Conservation (phyloP, 1,284 basidiomycete species). For the Megacollybia platyphylla region DNA sequence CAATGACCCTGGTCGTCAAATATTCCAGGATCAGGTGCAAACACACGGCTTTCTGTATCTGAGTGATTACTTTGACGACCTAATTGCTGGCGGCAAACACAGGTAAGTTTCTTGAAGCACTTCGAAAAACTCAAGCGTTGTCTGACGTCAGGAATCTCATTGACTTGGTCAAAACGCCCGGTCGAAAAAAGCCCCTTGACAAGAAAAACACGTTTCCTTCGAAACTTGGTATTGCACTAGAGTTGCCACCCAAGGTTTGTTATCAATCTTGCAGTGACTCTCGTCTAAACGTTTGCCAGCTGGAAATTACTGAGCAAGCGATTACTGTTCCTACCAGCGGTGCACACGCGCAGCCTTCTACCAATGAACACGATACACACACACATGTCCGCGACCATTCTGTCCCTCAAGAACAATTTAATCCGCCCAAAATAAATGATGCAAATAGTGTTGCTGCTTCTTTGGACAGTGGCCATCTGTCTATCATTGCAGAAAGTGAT, state of each 20-base stretch:
- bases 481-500: slow-evolving; percentile 61
- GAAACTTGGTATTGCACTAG: slow-evolving; percentile 24
- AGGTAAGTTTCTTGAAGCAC: slow-evolving; percentile 30
- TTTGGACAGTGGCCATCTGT: slow-evolving; percentile 31
- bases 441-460: neutral
- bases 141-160: slow-evolving; percentile 41
- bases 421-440: too few species aligned
- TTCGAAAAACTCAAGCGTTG: neutral
- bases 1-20: slow-evolving; percentile 54
- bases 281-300: neutral
- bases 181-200: slow-evolving; percentile 45
- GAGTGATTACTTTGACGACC: slow-evolving; percentile 64
- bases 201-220: slow-evolving; percentile 37
- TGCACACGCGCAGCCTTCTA: neutral
- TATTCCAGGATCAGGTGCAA: slow-evolving; percentile 61
- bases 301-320: neutral
- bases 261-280: neutral
- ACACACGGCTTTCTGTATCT: slow-evolving; percentile 65
- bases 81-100: slow-evolving; percentile 48
- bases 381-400: neutral
- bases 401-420: neutral
- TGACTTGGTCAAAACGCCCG: slow-evolving; percentile 75
- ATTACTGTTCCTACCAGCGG: neutral
- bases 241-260: too few species aligned
- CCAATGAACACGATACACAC: neutral